phyloP scores from a whole-genome alignment of 495 filamentous ascomycete species.

The Penicillium turbatum region DNA sequence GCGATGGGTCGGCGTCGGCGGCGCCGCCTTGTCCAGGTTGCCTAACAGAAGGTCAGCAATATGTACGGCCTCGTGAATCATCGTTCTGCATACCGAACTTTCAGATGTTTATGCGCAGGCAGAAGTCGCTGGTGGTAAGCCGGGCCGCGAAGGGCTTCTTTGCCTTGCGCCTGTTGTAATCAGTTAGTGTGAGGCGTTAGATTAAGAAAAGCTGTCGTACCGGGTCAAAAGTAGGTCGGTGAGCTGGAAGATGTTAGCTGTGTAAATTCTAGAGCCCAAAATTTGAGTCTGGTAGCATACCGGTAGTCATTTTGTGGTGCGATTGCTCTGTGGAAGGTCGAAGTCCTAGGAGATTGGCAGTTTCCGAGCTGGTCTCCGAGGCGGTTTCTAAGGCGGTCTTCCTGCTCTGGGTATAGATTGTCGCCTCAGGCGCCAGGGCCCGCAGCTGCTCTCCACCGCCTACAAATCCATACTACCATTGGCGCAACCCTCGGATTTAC shows the following conservation, averaged over 20 bases:
- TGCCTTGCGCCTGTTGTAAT: conserved; percentile 70
- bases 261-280: background rate
- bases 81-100: conserved; percentile 58
- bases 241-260: conserved; percentile 45
- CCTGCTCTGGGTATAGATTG: background rate
- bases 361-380: background rate
- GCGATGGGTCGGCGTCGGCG: conserved; percentile 54
- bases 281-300: conserved; percentile 26
- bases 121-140: conserved; percentile 96
- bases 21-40: conserved; percentile 87
- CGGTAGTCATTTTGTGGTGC: conserved; percentile 59
- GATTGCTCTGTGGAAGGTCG: background rate
- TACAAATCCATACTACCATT: background rate
- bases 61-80: background rate
- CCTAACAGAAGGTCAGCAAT: conserved; percentile 35
- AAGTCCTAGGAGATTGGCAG: background rate
- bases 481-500: background rate
- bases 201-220: conserved; percentile 45
- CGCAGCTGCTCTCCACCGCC: conserved; percentile 10
- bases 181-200: conserved; percentile 6
- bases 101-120: conserved; percentile 87
- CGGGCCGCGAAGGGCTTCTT: conserved; percentile 88
- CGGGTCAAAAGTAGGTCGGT: conserved; percentile 91
- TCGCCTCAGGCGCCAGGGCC: conserved; percentile 1
- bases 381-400: no score